Conservation (phyloP, 805 yeast species). For the Yamadazyma takamatsuzukensis region DNA sequence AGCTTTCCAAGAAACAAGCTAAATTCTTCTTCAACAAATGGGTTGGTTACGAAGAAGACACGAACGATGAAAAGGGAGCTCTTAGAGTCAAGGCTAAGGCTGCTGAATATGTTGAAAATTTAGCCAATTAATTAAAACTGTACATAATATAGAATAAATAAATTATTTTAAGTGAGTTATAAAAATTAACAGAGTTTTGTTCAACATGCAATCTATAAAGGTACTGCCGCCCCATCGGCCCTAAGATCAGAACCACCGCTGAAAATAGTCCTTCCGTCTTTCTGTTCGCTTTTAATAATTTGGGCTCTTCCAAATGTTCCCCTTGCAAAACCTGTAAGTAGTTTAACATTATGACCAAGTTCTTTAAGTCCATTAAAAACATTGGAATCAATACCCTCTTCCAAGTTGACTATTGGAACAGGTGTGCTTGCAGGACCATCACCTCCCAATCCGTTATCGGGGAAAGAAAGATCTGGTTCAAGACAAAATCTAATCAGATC, state of each 20-base stretch:
- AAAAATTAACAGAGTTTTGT: not conserved
- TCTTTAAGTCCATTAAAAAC: constrained; percentile 43
- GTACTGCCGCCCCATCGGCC: constrained; percentile 80
- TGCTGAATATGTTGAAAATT: constrained; percentile 58
- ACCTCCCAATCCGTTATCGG: constrained; percentile 50
- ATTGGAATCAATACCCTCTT: constrained; percentile 54
- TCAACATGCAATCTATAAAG: constrained; percentile 18
- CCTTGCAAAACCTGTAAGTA: constrained; percentile 41
- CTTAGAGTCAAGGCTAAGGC: constrained; percentile 92
- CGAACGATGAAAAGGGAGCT: constrained; percentile 62
- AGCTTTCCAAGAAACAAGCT: constrained; percentile 82
- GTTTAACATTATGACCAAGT: constrained; percentile 56
- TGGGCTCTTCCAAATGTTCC: constrained; percentile 67
- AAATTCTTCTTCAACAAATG: constrained; percentile 92
- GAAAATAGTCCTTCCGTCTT: constrained; percentile 44
- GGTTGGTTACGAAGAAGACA: constrained; percentile 73
- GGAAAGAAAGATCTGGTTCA: constrained; percentile 43
- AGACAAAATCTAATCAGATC: constrained; percentile 75
- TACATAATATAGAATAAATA: not conserved
- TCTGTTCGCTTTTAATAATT: constrained; percentile 50
- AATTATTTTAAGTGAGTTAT: not conserved
- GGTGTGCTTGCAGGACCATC: constrained; percentile 63
- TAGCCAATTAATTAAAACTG: constrained; percentile 5
- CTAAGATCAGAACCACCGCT: constrained; percentile 76
- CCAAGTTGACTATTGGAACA: constrained; percentile 57